Percentiles rank a stretch among this genome's conserved stretches.
Conservation (phyloP, 2,329 filamentous ascomycete genomes). For the Epichloe hybrida region DNA sequence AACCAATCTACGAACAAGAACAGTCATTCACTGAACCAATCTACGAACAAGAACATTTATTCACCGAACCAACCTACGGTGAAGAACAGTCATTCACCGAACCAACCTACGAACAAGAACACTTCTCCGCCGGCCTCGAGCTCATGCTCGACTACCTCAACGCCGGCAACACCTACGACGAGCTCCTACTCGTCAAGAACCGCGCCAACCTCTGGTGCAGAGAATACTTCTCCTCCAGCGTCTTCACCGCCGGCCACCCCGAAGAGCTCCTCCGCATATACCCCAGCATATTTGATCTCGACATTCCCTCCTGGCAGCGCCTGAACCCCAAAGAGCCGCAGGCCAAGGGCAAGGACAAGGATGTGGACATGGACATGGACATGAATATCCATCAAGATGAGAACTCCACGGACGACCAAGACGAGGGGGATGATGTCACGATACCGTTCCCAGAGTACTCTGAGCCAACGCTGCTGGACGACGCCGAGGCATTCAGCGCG, state of each 20-base stretch:
- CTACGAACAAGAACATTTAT: too few species aligned
- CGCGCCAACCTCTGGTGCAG: slow-evolving; percentile 3
- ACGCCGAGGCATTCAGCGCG: background rate
- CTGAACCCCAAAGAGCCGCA: background rate
- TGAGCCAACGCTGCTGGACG: background rate
- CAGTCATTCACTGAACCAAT: background rate
- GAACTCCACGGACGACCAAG: background rate
- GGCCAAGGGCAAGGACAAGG: too few species aligned
- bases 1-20: background rate
- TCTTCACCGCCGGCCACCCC: background rate
- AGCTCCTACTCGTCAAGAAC: background rate
- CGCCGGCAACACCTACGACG: slow-evolving; percentile 6
- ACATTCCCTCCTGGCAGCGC: background rate
- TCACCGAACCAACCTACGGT: too few species aligned
- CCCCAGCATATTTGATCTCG: slow-evolving; percentile 2
- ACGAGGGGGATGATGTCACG: background rate
- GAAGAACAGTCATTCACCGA: too few species aligned
- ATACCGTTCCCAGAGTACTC: background rate
- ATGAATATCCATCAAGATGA: background rate
- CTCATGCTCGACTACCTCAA: slow-evolving; percentile 17
- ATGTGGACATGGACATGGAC: background rate
- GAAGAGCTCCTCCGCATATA: background rate
- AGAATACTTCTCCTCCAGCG: background rate
- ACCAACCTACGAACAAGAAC: background rate
- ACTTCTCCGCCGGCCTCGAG: slow-evolving; percentile 1